These are phyloP conservation scores for Penicillium macrosclerotiorum DNA, from an alignment of 495 filamentous ascomycete genomes.

Conservation along the genomic window DNA sequence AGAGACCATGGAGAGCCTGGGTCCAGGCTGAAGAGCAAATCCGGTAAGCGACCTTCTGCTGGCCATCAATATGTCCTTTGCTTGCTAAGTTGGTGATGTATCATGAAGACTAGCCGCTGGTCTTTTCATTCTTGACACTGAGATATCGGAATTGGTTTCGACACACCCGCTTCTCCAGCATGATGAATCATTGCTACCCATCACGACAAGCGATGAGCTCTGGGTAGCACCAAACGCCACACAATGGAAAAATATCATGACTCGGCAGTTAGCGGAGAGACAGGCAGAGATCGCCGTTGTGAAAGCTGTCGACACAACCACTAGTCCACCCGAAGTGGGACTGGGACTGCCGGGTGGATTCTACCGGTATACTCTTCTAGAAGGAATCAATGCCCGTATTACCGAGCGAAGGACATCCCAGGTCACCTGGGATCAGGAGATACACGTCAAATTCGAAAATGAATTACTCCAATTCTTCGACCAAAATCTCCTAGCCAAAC, in stretches of 20 bases:
- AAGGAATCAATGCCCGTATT: slow-evolving; percentile 1
- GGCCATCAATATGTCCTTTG: not conserved
- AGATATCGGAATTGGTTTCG: slow-evolving; percentile 32
- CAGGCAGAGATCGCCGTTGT: no score
- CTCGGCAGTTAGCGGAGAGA: no score
- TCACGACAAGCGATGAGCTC: slow-evolving; percentile 15
- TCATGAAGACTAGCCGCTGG: slow-evolving; percentile 14
- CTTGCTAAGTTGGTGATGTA: not conserved
- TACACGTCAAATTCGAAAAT: slow-evolving; percentile 1
- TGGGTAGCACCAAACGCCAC: slow-evolving; percentile 21
- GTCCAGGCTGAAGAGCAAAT: slow-evolving; percentile 19
- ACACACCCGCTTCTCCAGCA: slow-evolving; percentile 26
- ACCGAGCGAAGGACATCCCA: not conserved
- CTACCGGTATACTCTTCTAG: slow-evolving; percentile 3
- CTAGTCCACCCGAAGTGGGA: no score
- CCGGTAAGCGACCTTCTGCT: slow-evolving; percentile 8
- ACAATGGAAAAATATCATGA: slow-evolving; percentile 6
- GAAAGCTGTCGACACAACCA: no score
- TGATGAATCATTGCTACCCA: slow-evolving; percentile 4
- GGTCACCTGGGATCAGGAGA: not conserved
- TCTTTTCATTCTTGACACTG: slow-evolving; percentile 26
- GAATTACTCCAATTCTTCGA: slow-evolving; percentile 3
- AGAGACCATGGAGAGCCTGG: slow-evolving; percentile 18
- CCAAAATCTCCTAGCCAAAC: not conserved
- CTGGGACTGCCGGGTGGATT: slow-evolving; percentile 2